Evolutionary conservation across 2,329 filamentous ascomycete genomes (phyloP).

Genomic region (Geosmithia flava): DNA sequence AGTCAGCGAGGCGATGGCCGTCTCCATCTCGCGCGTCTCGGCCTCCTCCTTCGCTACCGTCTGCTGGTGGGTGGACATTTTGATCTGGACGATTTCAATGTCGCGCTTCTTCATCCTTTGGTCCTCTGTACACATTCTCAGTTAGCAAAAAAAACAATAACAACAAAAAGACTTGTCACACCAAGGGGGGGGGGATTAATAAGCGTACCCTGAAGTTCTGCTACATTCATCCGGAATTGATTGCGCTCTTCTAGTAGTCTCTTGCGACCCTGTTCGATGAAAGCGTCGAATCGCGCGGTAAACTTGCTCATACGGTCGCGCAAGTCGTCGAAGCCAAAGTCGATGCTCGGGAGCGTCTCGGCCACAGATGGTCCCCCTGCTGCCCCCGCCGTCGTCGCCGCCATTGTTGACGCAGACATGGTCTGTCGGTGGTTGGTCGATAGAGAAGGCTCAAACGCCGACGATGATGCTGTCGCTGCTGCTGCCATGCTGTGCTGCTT

Average conservation of each 20-base stretch:
- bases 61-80: conserved; percentile 58
- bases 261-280: conserved; percentile 85
- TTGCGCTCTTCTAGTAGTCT: conserved; percentile 87
- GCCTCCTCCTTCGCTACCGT: conserved; percentile 65
- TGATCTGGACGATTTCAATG: conserved; percentile 69
- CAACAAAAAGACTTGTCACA: not conserved
- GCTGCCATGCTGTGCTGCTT: conserved; percentile 31
- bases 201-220: conserved; percentile 74
- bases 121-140: conserved; percentile 50
- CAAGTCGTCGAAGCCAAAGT: conserved; percentile 93
- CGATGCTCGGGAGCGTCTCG: conserved; percentile 73
- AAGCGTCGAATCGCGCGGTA: conserved; percentile 79
- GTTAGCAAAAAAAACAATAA: not conserved
- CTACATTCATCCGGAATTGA: conserved; percentile 80
- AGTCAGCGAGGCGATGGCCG: conserved; percentile 44
- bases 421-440: conserved; percentile 47
- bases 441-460: conserved; percentile 52
- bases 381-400: not conserved
- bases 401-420: conserved; percentile 22
- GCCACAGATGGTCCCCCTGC: conserved; percentile 53
- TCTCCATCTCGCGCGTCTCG: conserved; percentile 65
- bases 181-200: not conserved
- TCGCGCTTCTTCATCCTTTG: conserved; percentile 80
- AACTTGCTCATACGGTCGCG: conserved; percentile 93
- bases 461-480: conserved; percentile 30